phyloP scores from a whole-genome alignment of 257 asterid genomes.

The Solanum stenotomum region DNA sequence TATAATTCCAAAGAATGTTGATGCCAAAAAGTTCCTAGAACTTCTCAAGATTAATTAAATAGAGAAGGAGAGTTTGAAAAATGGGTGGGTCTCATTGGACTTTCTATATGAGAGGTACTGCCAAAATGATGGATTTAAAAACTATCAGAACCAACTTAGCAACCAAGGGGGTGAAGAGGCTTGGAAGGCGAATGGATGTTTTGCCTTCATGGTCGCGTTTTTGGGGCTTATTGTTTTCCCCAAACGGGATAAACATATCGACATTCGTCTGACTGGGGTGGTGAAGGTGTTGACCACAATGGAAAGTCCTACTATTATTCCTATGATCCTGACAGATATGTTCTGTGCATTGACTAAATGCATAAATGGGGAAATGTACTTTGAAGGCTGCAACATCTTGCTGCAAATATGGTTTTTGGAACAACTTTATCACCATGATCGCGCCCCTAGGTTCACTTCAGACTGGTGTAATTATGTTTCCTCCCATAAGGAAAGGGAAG shows the following conservation, averaged over 20 bases:
- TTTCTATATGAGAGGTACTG: too few relatives aligned
- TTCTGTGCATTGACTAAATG: background rate
- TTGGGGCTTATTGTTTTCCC: background rate
- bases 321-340: too few relatives aligned
- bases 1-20: background rate
- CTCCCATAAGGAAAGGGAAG: background rate
- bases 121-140: background rate
- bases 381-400: background rate
- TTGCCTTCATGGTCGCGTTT: background rate
- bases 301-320: too few relatives aligned
- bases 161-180: background rate
- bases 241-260: background rate
- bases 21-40: too few relatives aligned
- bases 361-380: background rate
- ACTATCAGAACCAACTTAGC: background rate
- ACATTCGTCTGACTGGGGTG: too few relatives aligned
- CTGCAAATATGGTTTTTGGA: background rate
- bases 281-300: too few relatives aligned
- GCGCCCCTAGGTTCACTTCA: fast-evolving
- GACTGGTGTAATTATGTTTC: background rate
- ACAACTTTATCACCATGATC: background rate
- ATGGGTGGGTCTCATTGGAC: background rate
- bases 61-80: background rate
- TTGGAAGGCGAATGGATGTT: background rate
- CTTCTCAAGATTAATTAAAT: too few relatives aligned